phyloP scores from a whole-genome alignment of 176 grass and related monocot species.

The Cymbopogon citratus region DNA sequence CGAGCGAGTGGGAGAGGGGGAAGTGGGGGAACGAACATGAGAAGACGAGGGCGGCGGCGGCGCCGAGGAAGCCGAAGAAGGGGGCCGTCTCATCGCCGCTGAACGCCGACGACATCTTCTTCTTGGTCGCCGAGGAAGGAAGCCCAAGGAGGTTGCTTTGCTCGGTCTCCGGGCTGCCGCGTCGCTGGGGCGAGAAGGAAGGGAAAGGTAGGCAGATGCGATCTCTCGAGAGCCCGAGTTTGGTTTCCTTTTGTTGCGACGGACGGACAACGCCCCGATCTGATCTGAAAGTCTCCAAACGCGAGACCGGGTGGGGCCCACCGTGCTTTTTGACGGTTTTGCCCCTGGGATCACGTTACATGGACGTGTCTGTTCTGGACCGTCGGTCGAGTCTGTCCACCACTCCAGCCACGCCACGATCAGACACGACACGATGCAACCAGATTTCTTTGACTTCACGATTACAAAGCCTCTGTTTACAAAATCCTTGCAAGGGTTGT shows the following conservation, averaged over 20 bases:
- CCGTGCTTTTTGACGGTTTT: background rate
- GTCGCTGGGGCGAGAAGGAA: background rate
- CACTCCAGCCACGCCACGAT: too few species aligned
- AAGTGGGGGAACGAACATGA: constrained; percentile 42
- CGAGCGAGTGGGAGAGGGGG: too few species aligned
- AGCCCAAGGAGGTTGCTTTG: too few species aligned
- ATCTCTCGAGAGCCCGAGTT: background rate
- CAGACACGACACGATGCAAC: too few species aligned
- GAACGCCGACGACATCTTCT: constrained; percentile 75
- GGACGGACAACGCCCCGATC: background rate
- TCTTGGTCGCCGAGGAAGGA: too few species aligned
- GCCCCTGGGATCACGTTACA: background rate
- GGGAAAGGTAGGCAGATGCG: constrained; percentile 2
- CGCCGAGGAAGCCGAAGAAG: constrained; percentile 99
- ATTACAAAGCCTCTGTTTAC: too few species aligned
- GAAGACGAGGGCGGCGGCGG: constrained; percentile 90
- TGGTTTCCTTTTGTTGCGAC: constrained; percentile 17
- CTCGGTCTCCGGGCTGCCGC: constrained; percentile 18
- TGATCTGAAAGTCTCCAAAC: constrained; percentile 30
- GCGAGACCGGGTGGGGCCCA: background rate
- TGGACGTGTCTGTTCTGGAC: too few species aligned
- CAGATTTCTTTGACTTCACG: too few species aligned
- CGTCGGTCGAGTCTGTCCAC: too few species aligned
- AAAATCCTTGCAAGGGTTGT: too few species aligned
- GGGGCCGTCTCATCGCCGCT: constrained; percentile 96